Conservation (phyloP, 2,329 filamentous ascomycete species). For the Stachybotrys chartarum region DNA sequence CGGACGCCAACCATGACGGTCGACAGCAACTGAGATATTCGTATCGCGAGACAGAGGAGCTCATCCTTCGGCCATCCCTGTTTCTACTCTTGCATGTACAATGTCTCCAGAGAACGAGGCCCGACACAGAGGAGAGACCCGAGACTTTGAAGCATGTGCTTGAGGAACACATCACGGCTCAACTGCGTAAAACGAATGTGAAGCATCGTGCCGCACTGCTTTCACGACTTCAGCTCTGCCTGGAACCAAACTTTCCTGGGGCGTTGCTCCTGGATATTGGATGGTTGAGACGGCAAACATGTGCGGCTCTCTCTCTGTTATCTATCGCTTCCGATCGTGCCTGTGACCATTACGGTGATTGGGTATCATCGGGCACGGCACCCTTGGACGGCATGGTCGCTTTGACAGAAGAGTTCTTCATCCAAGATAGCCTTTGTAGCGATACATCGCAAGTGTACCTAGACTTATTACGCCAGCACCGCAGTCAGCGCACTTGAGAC, state of each 20-base stretch:
- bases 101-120: not conserved
- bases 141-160: not conserved
- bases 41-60: slow-evolving; percentile 1
- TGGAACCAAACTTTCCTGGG: not conserved
- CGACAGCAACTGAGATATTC: not conserved
- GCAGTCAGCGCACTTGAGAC: not conserved
- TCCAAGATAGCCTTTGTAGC: not conserved
- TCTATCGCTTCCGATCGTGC: no score
- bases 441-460: not conserved
- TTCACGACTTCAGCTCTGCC: not conserved
- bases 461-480: not conserved
- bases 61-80: slow-evolving; percentile 1
- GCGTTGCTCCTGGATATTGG: no score
- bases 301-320: no score
- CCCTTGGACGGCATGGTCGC: not conserved
- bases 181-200: not conserved
- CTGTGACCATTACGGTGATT: no score
- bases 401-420: not conserved
- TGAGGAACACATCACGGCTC: not conserved
- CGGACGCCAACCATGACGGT: not conserved
- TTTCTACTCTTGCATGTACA: not conserved
- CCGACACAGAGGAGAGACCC: not conserved
- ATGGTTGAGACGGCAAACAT: no score
- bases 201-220: not conserved
- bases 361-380: not conserved